Conservation (phyloP, 129 eudicot genomes). For the Heracleum sosnowskyi region DNA sequence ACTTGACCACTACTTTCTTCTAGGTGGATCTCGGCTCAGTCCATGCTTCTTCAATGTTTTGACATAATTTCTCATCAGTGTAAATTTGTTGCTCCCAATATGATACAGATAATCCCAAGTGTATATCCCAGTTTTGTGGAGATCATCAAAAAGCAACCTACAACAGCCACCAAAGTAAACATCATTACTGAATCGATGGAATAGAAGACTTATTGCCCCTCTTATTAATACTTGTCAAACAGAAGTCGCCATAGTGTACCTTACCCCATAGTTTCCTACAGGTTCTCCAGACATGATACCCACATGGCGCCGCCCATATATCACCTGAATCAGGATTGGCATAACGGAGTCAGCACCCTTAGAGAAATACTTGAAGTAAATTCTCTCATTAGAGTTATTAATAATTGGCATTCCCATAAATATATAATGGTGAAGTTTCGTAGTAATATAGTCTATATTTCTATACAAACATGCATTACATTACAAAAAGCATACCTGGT, state of each 20-base stretch:
- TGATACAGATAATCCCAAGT: conserved; percentile 56
- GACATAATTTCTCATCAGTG: conserved; percentile 52
- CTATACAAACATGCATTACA: not conserved
- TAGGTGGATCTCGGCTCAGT: conserved; percentile 45
- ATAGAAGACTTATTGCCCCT: too few relatives aligned
- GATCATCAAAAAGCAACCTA: conserved; percentile 57
- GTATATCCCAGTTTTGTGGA: conserved; percentile 60
- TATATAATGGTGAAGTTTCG: not conserved
- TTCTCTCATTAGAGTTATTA: not conserved
- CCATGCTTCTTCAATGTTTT: conserved; percentile 40
- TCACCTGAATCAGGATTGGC: conserved; percentile 27
- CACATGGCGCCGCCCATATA: conserved; percentile 52
- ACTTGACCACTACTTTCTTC: conserved; percentile 16
- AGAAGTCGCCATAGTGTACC: conserved; percentile 20
- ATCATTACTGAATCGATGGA: not conserved
- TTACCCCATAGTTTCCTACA: conserved; percentile 63
- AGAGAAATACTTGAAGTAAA: not conserved
- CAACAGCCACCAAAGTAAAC: conserved; percentile 1
- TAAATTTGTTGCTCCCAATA: conserved; percentile 53
- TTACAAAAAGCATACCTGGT: not conserved
- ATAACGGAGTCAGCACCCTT: not conserved
- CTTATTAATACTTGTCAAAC: not conserved
- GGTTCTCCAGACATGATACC: conserved; percentile 70
- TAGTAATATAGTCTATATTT: not conserved
- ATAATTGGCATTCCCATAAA: not conserved